phyloP scores from a whole-genome alignment of 1,139 yeast species.

The Magnusiomyces magnusii region DNA sequence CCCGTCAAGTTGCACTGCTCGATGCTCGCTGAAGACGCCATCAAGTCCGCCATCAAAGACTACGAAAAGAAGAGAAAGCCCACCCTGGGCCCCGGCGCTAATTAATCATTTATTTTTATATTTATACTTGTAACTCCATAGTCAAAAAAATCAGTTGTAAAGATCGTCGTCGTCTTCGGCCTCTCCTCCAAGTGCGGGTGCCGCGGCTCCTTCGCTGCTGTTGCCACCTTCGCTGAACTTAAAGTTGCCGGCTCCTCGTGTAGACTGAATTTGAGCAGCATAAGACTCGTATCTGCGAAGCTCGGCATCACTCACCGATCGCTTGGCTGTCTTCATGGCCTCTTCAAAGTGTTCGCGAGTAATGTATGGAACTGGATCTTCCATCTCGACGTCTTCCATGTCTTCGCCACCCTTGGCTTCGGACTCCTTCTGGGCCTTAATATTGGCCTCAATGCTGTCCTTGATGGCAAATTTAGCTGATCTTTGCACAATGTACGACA shows the following conservation, averaged over 20 bases:
- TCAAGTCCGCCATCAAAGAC: constrained; percentile 94
- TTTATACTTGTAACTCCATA: not conserved
- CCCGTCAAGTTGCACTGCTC: constrained; percentile 97
- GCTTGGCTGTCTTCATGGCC: constrained; percentile 98
- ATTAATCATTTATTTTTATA: not conserved
- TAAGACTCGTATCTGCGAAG: constrained; percentile 98
- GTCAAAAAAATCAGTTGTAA: constrained; percentile 48
- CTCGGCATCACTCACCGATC: constrained; percentile 95
- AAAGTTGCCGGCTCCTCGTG: constrained; percentile 67
- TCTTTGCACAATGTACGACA: constrained; percentile 82
- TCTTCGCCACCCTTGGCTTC: constrained; percentile 56
- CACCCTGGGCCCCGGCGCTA: constrained; percentile 31
- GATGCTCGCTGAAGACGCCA: constrained; percentile 98
- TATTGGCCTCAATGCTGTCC: constrained; percentile 84
- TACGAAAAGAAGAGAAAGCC: constrained; percentile 58
- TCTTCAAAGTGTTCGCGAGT: constrained; percentile 93
- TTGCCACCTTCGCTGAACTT: constrained; percentile 34
- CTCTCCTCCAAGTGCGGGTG: constrained; percentile 59
- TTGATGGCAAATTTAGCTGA: constrained; percentile 98
- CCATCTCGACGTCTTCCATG: constrained; percentile 45
- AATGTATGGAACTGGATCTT: constrained; percentile 92
- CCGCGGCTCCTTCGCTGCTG: constrained; percentile 47
- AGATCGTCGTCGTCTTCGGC: constrained; percentile 83
- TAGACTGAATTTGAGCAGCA: constrained; percentile 92
- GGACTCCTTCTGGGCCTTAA: constrained; percentile 43